Evolutionary conservation across 441 rosid genomes (phyloP).

Genomic region (Euphorbia celastroides): DNA sequence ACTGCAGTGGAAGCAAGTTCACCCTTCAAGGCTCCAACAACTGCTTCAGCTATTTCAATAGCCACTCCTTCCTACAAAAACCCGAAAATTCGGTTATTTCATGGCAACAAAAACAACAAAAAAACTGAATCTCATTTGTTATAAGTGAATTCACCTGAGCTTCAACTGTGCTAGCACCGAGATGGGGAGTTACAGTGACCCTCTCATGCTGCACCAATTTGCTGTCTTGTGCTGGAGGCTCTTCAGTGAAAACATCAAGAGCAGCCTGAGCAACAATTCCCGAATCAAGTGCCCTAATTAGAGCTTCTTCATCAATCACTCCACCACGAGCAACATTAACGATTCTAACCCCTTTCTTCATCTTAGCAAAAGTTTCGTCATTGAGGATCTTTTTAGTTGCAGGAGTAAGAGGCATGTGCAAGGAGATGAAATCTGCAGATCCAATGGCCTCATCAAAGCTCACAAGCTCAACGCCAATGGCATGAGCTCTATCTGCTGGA

Average conservation of each 20-base stretch:
- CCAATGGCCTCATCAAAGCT: slow-evolving; percentile 74
- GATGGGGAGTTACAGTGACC: slow-evolving; percentile 91
- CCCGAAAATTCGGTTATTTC: slow-evolving; percentile 5
- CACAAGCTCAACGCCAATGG: slow-evolving; percentile 81
- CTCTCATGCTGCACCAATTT: slow-evolving; percentile 79
- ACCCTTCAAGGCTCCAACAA: slow-evolving; percentile 88
- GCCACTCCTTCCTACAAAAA: slow-evolving; percentile 87
- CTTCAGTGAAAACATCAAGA: slow-evolving; percentile 84
- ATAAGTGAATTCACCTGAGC: slow-evolving; percentile 55
- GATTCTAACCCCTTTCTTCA: slow-evolving; percentile 93
- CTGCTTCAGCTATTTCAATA: slow-evolving; percentile 95
- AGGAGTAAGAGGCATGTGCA: slow-evolving; percentile 95
- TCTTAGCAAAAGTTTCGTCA: slow-evolving; percentile 74
- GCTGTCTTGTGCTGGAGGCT: slow-evolving; percentile 76
- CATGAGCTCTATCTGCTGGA: slow-evolving; percentile 88
- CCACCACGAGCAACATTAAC: slow-evolving; percentile 96
- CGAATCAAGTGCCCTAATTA: slow-evolving; percentile 79
- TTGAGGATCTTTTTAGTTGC: slow-evolving; percentile 69
- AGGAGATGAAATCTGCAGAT: slow-evolving; percentile 80
- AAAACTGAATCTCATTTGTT: neutral
- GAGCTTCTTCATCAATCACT: slow-evolving; percentile 91
- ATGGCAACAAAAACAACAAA: slow-evolving; percentile 1
- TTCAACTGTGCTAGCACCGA: slow-evolving; percentile 95
- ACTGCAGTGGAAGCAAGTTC: slow-evolving; percentile 97
- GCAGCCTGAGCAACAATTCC: slow-evolving; percentile 97